These are phyloP conservation scores for Geotrichum aggregatum DNA, from an alignment of 1,139 yeast genomes.

Conservation along the genomic window DNA sequence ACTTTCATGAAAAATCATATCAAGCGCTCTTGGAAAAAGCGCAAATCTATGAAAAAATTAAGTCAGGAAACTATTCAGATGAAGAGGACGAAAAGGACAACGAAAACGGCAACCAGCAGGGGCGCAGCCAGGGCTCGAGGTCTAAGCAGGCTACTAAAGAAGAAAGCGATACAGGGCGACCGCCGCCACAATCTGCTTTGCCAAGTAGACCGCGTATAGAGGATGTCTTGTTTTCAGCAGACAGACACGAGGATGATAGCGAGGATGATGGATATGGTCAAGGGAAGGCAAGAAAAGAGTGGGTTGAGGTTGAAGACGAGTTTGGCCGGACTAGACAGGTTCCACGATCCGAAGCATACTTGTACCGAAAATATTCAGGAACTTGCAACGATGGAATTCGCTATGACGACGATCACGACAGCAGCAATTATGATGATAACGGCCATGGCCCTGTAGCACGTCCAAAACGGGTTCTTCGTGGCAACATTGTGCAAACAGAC, in stretches of 20 bases:
- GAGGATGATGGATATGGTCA: no score
- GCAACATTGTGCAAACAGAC: slow-evolving; percentile 14
- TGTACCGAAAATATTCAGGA: slow-evolving; percentile 10
- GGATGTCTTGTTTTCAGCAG: slow-evolving; percentile 7
- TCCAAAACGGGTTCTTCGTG: slow-evolving; percentile 13
- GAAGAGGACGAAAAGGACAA: background rate
- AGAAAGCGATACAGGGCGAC: background rate
- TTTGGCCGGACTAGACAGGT: slow-evolving; percentile 36
- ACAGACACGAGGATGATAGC: slow-evolving; percentile 7
- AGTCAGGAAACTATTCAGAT: slow-evolving; percentile 7
- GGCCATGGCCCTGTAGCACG: slow-evolving; percentile 7
- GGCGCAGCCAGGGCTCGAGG: no score
- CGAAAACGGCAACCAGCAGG: no score
- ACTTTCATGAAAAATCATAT: slow-evolving; percentile 14
- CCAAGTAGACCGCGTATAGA: slow-evolving; percentile 6
- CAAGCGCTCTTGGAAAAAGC: slow-evolving; percentile 14
- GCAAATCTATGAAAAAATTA: slow-evolving; percentile 8
- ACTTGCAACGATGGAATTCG: background rate
- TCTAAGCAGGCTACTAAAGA: no score
- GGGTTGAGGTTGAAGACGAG: slow-evolving; percentile 36
- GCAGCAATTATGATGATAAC: background rate
- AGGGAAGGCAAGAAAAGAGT: slow-evolving; percentile 18
- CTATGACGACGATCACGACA: background rate
- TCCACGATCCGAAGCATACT: slow-evolving; percentile 23
- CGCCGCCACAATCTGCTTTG: background rate